Evolutionary conservation across 2,329 filamentous ascomycete genomes (phyloP), one percentile per base, ranked within the genome.

Genomic region (Chrysoporthe puriensis): DNA sequence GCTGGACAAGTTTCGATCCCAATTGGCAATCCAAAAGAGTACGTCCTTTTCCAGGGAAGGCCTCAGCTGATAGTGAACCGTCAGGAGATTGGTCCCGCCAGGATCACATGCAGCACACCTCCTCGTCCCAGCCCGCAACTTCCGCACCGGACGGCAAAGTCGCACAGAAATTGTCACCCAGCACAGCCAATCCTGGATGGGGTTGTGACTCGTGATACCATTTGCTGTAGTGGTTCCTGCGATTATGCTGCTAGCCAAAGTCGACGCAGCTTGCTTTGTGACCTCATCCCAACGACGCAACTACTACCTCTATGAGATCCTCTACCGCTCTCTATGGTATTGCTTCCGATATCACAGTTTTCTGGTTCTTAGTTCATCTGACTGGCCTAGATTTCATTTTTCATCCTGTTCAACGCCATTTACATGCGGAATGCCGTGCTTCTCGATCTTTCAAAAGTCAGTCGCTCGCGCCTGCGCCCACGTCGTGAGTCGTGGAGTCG

Each of bases 351-450:
- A 40, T 36, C 13, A 18, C 18, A 18, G 1, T 26, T 26, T 26
- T 26, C 2, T 26, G 0, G 26, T 26, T 26, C 26, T 26, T 26
- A 26, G 26, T 26, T 26, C 26, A 50, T 18, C 26, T 46, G 46
- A 63, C 66, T 63, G 56, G 61, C 32, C 2, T 13, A 34, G 18
- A 32, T 56, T 44, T 21, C 43, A 61, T 44, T 52, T 21, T 14
- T 32, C 6, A 63, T 54, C 63, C 67, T 50, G 57, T 63, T 13
- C 61, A 14, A 18, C 56, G 48, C n/a, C 13, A 40, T 26, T 40
- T 56, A 44, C 54, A 69, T 58, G 60, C 60, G 63, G 56, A 14
- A 56, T 63, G 56, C 60, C 46, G 54, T 63, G 54, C 32, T 58
- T 44, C 59, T 43, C 43, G 44, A 32, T 44, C 26, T 65, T 52